Evolutionary conservation across 75 land plant species (phyloP).

Genomic region (Chamaecyparis obtusa): DNA sequence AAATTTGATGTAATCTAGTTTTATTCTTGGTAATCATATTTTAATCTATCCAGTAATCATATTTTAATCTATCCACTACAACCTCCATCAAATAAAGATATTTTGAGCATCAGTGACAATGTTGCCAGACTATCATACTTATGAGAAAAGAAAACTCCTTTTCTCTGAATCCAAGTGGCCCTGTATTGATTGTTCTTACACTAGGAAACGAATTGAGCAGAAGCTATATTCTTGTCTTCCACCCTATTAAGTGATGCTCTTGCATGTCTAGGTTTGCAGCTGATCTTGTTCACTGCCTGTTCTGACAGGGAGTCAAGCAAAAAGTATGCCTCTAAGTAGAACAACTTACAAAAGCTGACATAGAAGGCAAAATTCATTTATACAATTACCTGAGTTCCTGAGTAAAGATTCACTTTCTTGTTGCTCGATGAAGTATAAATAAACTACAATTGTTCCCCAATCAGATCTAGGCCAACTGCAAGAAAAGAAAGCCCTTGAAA

Average conservation of each 20-base stretch:
- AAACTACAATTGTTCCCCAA: conserved; percentile 67
- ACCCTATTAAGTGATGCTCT: background rate
- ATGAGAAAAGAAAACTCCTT: background rate
- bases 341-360: background rate
- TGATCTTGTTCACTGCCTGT: background rate
- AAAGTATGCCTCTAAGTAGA: too few species aligned
- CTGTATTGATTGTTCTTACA: background rate
- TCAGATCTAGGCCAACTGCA: conserved; percentile 66
- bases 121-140: background rate
- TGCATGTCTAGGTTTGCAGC: conserved; percentile 5
- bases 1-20: too few species aligned
- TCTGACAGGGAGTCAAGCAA: background rate
- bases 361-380: background rate
- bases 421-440: conserved; percentile 68
- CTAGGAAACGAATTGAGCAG: background rate
- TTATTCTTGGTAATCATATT: too few species aligned
- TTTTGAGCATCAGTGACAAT: background rate
- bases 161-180: background rate
- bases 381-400: too few species aligned
- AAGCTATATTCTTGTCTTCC: background rate
- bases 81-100: too few species aligned
- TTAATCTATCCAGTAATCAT: too few species aligned
- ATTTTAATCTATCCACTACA: too few species aligned
- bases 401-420: too few species aligned
- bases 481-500: conserved; percentile 80